Conservation (phyloP, 2,329 filamentous ascomycete genomes). For the Lecanicillium sp. region DNA sequence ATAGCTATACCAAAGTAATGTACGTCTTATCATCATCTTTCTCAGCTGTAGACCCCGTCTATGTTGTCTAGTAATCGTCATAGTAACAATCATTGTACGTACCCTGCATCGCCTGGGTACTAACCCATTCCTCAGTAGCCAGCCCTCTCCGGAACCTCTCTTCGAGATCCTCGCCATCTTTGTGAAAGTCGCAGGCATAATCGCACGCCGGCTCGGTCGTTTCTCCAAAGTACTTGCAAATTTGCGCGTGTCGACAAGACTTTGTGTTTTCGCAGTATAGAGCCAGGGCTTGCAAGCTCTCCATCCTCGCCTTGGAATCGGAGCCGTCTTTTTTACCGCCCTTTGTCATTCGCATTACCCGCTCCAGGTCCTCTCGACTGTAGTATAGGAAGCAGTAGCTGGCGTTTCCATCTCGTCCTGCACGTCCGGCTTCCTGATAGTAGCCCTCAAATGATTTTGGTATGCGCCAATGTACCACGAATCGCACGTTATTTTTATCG, state of each 20-base stretch:
- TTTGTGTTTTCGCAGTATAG: conserved; percentile 72
- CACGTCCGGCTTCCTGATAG: conserved; percentile 90
- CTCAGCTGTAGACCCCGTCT: too few relatives aligned
- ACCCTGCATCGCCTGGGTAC: conserved; percentile 52
- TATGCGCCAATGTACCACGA: conserved; percentile 90
- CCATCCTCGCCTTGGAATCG: conserved; percentile 42
- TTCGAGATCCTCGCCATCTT: conserved; percentile 52
- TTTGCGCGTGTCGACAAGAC: conserved; percentile 65
- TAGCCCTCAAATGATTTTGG: conserved; percentile 94
- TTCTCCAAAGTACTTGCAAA: conserved; percentile 74
- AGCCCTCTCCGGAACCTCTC: conserved; percentile 47
- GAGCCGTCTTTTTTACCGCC: conserved; percentile 32
- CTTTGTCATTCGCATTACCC: conserved; percentile 51
- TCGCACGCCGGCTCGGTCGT: conserved; percentile 50
- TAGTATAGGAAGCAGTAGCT: conserved; percentile 87
- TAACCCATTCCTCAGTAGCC: conserved; percentile 54
- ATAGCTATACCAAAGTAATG: too few relatives aligned
- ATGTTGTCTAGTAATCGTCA: conserved; percentile 28
- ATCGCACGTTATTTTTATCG: conserved; percentile 89
- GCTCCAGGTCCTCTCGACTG: conserved; percentile 75
- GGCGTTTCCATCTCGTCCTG: conserved; percentile 82
- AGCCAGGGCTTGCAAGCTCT: conserved; percentile 61
- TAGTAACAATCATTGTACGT: conserved; percentile 46
- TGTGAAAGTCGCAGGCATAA: conserved; percentile 72
- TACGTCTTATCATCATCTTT: too few relatives aligned